Percentiles rank a stretch among this genome's conserved stretches.
phyloP scores from a whole-genome alignment of 352 stramenopile species.

The Pythium myriotylum region DNA sequence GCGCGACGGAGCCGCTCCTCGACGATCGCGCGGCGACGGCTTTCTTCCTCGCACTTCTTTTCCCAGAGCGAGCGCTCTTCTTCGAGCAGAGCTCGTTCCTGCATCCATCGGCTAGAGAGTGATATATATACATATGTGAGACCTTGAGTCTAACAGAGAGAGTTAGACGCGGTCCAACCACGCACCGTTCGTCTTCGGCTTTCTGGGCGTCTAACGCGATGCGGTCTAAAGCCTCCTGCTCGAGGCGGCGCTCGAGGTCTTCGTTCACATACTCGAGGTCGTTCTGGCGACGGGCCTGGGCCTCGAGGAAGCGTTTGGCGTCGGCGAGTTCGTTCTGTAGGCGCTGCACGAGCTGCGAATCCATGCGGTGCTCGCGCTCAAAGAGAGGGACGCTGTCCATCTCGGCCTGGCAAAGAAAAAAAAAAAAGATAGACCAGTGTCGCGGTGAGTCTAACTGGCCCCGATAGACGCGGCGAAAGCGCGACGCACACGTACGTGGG shows the following conservation, averaged over 20 bases:
- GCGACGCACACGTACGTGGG: constrained; percentile 30
- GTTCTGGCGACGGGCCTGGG: constrained; percentile 79
- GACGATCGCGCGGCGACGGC: constrained; percentile 60
- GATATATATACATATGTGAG: background rate
- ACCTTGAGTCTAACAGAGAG: constrained; percentile 2
- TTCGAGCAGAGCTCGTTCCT: constrained; percentile 62
- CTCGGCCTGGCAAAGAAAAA: constrained; percentile 39
- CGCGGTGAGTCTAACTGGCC: constrained; percentile 1
- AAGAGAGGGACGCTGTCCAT: constrained; percentile 87
- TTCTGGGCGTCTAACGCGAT: constrained; percentile 84
- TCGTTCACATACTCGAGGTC: constrained; percentile 89
- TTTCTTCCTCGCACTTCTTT: constrained; percentile 78
- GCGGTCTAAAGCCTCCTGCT: constrained; percentile 83
- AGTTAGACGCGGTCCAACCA: no score
- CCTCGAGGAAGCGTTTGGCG: constrained; percentile 83
- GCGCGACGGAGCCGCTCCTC: constrained; percentile 80
- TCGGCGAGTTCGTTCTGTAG: constrained; percentile 85
- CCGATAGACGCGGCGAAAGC: no score
- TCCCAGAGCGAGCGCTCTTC: constrained; percentile 72
- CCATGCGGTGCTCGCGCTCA: constrained; percentile 85
- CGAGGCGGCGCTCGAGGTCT: constrained; percentile 73
- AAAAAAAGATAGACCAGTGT: no score
- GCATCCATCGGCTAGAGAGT: constrained; percentile 57
- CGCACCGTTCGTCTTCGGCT: constrained; percentile 80
- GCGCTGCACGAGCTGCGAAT: constrained; percentile 82